These are phyloP conservation scores for Priceomyces carsonii DNA, from an alignment of 805 yeast genomes.

Conservation along the genomic window DNA sequence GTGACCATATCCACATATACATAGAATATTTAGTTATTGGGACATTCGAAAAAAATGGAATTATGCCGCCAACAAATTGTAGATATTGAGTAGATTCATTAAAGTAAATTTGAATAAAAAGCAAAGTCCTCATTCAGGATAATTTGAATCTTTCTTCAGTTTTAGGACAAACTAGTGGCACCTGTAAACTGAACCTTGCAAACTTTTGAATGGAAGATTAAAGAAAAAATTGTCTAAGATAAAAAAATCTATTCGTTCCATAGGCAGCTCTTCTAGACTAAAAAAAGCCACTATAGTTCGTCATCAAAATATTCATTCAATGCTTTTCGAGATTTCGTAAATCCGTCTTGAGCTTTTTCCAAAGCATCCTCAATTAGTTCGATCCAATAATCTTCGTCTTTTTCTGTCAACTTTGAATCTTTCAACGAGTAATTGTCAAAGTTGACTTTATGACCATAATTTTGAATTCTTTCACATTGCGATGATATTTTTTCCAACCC, in stretches of 20 bases:
- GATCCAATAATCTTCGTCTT: constrained; percentile 40
- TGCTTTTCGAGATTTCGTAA: constrained; percentile 49
- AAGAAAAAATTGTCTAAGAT: background rate
- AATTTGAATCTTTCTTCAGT: too few species aligned
- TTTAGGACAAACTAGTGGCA: too few species aligned
- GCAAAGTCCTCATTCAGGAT: background rate
- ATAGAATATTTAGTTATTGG: too few species aligned
- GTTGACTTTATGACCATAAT: constrained; percentile 64
- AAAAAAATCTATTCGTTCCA: constrained; percentile 1
- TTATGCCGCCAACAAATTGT: too few species aligned
- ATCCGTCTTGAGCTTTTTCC: constrained; percentile 51
- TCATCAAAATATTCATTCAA: constrained; percentile 54
- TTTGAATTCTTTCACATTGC: constrained; percentile 92
- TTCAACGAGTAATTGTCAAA: constrained; percentile 33
- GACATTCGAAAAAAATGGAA: too few species aligned
- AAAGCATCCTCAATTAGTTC: constrained; percentile 54
- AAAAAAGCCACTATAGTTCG: constrained; percentile 11
- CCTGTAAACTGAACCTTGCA: too few species aligned
- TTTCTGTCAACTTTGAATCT: constrained; percentile 13
- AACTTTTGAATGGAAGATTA: too few species aligned
- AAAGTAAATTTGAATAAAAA: background rate
- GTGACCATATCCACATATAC: too few species aligned
- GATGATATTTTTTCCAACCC: constrained; percentile 81
- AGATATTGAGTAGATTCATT: too few species aligned
- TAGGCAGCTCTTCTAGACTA: background rate